phyloP scores from a whole-genome alignment of 805 yeast genomes.

The Vanderwaltozyma polyspora region DNA sequence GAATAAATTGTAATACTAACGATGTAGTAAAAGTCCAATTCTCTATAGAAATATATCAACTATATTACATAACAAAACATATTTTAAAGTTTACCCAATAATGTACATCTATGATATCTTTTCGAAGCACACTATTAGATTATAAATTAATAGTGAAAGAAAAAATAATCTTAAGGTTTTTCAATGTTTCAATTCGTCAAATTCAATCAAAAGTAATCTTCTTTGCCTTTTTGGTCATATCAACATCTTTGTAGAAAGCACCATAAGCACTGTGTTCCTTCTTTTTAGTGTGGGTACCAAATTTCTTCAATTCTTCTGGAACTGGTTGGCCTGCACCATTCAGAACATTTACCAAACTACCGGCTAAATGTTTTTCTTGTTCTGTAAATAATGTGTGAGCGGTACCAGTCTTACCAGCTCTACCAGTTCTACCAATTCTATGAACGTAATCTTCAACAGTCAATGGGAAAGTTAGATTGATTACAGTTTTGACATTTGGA shows the following conservation, averaged over 20 bases:
- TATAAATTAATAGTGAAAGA: no score
- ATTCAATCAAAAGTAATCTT: slow-evolving; percentile 82
- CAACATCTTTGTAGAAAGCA: slow-evolving; percentile 91
- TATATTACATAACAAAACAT: no score
- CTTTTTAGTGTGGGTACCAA: slow-evolving; percentile 97
- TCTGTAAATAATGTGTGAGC: slow-evolving; percentile 95
- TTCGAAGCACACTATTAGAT: no score
- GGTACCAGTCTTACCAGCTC: slow-evolving; percentile 91
- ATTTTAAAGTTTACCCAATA: no score
- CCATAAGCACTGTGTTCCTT: slow-evolving; percentile 97
- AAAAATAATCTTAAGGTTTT: no score
- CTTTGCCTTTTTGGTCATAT: slow-evolving; percentile 70
- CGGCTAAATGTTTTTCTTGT: slow-evolving; percentile 90
- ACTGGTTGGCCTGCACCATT: slow-evolving; percentile 92
- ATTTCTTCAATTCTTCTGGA: slow-evolving; percentile 87
- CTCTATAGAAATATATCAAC: no score
- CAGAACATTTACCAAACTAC: slow-evolving; percentile 83
- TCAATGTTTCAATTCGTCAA: no score
- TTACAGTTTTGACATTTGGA: slow-evolving; percentile 92
- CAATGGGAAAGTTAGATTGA: slow-evolving; percentile 89
- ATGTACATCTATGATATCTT: no score
- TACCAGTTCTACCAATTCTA: slow-evolving; percentile 95
- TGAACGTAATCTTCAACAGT: slow-evolving; percentile 96
- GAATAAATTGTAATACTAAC: no score
- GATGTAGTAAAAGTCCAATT: no score